Percentiles rank a stretch among this genome's conserved stretches.
These are phyloP conservation scores for Coniochaeta prunicola DNA, from an alignment of 2,329 filamentous ascomycete species.

Conservation along the genomic window DNA sequence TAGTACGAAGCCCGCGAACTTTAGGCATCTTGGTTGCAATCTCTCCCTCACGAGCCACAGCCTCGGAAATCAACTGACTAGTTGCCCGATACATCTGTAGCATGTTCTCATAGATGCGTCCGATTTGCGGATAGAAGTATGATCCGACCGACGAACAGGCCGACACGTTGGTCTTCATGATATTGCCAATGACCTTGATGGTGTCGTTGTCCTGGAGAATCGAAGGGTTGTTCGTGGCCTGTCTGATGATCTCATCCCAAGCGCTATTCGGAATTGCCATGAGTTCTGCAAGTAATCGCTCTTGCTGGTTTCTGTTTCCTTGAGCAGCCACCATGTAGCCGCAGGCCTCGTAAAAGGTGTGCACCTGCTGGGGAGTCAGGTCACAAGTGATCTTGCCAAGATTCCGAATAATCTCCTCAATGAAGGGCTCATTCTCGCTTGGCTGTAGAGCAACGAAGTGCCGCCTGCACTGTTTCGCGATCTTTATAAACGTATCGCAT, in stretches of 20 bases:
- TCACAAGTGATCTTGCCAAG: conserved; percentile 95
- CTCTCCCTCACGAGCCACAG: conserved; percentile 81
- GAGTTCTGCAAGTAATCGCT: conserved; percentile 80
- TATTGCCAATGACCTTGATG: conserved; percentile 98
- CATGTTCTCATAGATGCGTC: conserved; percentile 97
- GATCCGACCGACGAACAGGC: conserved; percentile 92
- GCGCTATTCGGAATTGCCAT: conserved; percentile 92
- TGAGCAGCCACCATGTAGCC: conserved; percentile 99
- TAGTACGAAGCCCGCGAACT: conserved; percentile 88
- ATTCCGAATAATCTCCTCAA: conserved; percentile 94
- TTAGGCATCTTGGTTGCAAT: conserved; percentile 97
- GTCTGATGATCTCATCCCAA: conserved; percentile 90
- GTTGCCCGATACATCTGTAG: conserved; percentile 97
- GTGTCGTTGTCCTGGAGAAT: conserved; percentile 89
- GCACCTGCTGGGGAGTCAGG: conserved; percentile 90
- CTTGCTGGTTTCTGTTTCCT: conserved; percentile 89
- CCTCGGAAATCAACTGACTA: conserved; percentile 92
- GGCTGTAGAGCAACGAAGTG: conserved; percentile 96
- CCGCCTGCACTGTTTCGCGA: conserved; percentile 93
- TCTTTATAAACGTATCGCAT: conserved; percentile 99
- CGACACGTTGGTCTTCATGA: conserved; percentile 99
- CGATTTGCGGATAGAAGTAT: conserved; percentile 98
- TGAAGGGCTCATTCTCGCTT: conserved; percentile 91
- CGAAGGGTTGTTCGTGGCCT: conserved; percentile 75
- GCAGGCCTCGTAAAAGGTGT: conserved; percentile 98